Percentiles rank a stretch among this genome's conserved stretches.
These are phyloP conservation scores for Hypoxylon cercidicola DNA, from an alignment of 495 filamentous ascomycete genomes.

Conservation along the genomic window DNA sequence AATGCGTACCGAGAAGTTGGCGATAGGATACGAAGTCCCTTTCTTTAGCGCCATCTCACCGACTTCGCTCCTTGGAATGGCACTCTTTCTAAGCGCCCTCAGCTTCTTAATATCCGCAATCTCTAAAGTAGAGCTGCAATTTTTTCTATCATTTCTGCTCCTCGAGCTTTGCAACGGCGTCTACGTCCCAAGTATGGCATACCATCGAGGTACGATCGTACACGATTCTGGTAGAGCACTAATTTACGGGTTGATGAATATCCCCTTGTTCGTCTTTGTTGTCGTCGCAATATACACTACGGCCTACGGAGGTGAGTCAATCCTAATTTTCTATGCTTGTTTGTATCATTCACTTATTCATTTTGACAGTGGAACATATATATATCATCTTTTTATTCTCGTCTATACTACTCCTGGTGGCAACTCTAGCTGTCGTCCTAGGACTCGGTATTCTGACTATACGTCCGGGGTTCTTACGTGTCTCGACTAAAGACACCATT, in stretches of 20 bases:
- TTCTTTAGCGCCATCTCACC: constrained; percentile 19
- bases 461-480: not conserved
- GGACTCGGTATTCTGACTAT: constrained; percentile 9
- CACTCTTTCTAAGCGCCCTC: constrained; percentile 37
- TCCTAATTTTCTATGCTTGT: not conserved
- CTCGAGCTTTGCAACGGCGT: constrained; percentile 59
- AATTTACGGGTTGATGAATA: constrained; percentile 58
- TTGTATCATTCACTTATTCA: constrained; percentile 1
- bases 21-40: not conserved
- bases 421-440: constrained; percentile 26
- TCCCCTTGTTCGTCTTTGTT: constrained; percentile 60
- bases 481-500: not conserved
- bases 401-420: constrained; percentile 36
- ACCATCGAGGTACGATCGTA: constrained; percentile 54
- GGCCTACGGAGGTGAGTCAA: constrained; percentile 44
- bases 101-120: constrained; percentile 47
- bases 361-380: constrained; percentile 23
- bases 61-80: constrained; percentile 42
- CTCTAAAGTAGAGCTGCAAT: constrained; percentile 42
- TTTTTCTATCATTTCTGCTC: constrained; percentile 53
- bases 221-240: constrained; percentile 52
- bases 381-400: constrained; percentile 41
- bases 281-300: constrained; percentile 53
- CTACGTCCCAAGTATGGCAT: constrained; percentile 58
- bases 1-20: not conserved